Evolutionary conservation across 2,329 filamentous ascomycete genomes (phyloP).

Genomic region (Cephalotrichum gorgonifer): DNA sequence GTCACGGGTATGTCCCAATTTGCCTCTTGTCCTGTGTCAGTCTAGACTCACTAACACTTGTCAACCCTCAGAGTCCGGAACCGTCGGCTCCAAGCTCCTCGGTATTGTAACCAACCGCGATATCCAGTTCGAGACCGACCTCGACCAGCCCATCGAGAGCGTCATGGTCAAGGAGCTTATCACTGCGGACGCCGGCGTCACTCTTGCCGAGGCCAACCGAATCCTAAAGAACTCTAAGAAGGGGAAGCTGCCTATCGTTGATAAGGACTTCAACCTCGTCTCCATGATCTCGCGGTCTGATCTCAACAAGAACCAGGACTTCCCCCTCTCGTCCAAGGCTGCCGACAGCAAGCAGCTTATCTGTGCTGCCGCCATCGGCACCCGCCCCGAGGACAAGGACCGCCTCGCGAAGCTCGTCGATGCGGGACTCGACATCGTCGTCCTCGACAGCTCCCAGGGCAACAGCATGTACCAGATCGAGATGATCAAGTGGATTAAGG

Average conservation of each 20-base stretch:
- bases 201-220: slow-evolving; percentile 78
- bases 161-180: slow-evolving; percentile 96
- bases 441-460: slow-evolving; percentile 93
- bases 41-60: neutral
- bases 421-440: slow-evolving; percentile 87
- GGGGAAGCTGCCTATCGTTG: slow-evolving; percentile 91
- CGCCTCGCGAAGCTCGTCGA: slow-evolving; percentile 83
- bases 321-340: slow-evolving; percentile 91
- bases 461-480: slow-evolving; percentile 98
- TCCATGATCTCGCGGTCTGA: slow-evolving; percentile 92
- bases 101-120: slow-evolving; percentile 98
- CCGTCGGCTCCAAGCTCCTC: slow-evolving; percentile 87
- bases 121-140: slow-evolving; percentile 86
- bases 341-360: slow-evolving; percentile 96
- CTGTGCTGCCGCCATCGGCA: slow-evolving; percentile 90
- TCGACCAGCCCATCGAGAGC: slow-evolving; percentile 61
- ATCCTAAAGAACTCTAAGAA: slow-evolving; percentile 95
- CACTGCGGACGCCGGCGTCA: slow-evolving; percentile 76
- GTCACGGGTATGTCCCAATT: slow-evolving; percentile 79
- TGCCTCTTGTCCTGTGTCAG: slow-evolving; percentile 1
- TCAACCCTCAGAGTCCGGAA: slow-evolving; percentile 64
- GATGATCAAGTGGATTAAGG: slow-evolving; percentile 95
- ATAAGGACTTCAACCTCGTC: slow-evolving; percentile 72
- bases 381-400: slow-evolving; percentile 82
- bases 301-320: slow-evolving; percentile 97